Percentiles rank a stretch among this genome's conserved stretches.
Conservation (phyloP, 768 basidiomycete genomes). For the Russula abietina region DNA sequence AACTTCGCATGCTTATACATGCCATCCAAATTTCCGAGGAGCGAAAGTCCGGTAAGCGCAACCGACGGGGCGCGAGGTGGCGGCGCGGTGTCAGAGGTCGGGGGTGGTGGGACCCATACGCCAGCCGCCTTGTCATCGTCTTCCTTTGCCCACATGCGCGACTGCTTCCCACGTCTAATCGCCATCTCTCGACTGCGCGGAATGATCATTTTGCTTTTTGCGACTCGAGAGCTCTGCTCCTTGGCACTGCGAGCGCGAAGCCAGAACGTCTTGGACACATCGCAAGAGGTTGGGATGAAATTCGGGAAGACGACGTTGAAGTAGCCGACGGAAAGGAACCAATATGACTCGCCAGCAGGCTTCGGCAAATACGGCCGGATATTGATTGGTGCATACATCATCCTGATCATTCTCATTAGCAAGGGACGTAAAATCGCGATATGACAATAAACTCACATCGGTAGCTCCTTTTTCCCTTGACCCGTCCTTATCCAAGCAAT, state of each 20-base stretch:
- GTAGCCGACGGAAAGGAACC: slow-evolving; percentile 77
- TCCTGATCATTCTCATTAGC: slow-evolving; percentile 33
- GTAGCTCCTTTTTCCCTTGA: slow-evolving; percentile 42
- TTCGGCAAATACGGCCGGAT: slow-evolving; percentile 51
- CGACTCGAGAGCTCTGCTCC: slow-evolving; percentile 57
- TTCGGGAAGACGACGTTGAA: slow-evolving; percentile 77
- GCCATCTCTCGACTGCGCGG: slow-evolving; percentile 63
- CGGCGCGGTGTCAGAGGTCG: slow-evolving; percentile 19
- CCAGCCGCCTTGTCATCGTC: slow-evolving; percentile 60
- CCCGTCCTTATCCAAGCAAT: slow-evolving; percentile 61
- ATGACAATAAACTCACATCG: slow-evolving; percentile 39
- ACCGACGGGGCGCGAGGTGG: slow-evolving; percentile 39
- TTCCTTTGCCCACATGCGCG: slow-evolving; percentile 64
- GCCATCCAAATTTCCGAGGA: slow-evolving; percentile 80
- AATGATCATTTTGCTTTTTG: slow-evolving; percentile 56
- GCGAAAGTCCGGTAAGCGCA: slow-evolving; percentile 70
- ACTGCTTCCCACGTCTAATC: slow-evolving; percentile 49
- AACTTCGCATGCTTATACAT: slow-evolving; percentile 67
- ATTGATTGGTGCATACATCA: slow-evolving; percentile 87
- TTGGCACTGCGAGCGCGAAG: slow-evolving; percentile 65
- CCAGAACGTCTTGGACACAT: slow-evolving; percentile 53
- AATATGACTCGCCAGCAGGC: slow-evolving; percentile 55
- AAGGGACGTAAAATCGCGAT: not conserved
- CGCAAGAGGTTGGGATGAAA: slow-evolving; percentile 48
- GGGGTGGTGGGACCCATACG: slow-evolving; percentile 33